Base-by-base conservation (phyloP, 2,329 filamentous ascomycete genomes). In the Alternaria triticimaculans region DNA sequence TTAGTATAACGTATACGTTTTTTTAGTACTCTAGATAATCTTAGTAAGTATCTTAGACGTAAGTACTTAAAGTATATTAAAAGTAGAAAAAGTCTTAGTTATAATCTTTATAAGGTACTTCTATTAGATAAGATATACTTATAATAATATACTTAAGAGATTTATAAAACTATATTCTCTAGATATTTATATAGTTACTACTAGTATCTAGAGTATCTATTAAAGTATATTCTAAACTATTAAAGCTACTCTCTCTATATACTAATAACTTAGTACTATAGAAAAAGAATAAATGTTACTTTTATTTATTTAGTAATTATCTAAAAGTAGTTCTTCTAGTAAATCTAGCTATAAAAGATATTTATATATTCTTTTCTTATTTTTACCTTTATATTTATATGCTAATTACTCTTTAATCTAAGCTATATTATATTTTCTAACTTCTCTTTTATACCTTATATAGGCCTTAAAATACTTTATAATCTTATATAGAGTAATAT, bases 21-120 rank as follows among this genome's bases (percentile, higher is more conserved):
- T 14, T 70, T 70, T 55, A 21, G 54, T 44, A 65, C 63, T 41
- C 20, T 14, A 63, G 58, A 60, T 11, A 51, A 67, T 60, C 57
- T 70, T 30, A 68, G 59, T 11, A 70, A 67, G 62, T 50, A 70
- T 67, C 43, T 70, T 59, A 41, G 60, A 25, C 30, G 43, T 9
- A 68, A 67, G 66, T 53, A 70, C 49, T 33, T 67, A 15, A 46
- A 41, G 11, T 2, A 66, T 8, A 64, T 68, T 15, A 12, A 60
- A 33, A 56, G 26, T 46, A 20, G 18, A 41, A 26, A 50, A 1
- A 5, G 8, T 33, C 14, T 64, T 49, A 45, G 56, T 4, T 68
- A 49, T 12, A 51, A 64, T 33, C 58, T 68, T 59, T 68, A 55
- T 57, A 33, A 50, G 18, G 30, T 68, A 9, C 18, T 2, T 15